Conservation (phyloP, 345 rosid genomes). For the Capsella bursapastoris region DNA sequence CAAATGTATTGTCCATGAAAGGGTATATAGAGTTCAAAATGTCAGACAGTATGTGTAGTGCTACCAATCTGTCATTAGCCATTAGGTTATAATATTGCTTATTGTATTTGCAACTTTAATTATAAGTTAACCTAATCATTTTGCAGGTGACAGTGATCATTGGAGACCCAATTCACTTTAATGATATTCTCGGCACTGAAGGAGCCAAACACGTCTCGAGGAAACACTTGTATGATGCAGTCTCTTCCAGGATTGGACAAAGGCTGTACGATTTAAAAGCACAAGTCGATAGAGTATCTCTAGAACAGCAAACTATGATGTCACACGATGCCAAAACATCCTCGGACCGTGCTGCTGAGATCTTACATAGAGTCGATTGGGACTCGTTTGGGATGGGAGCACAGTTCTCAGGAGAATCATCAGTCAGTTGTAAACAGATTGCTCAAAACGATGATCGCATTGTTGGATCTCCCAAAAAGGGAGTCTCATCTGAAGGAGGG, state of each 20-base stretch:
- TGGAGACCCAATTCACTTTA: constrained; percentile 83
- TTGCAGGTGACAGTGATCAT: constrained; percentile 84
- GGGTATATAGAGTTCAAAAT: not conserved
- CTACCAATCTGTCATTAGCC: constrained; percentile 5
- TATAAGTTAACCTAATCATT: not conserved
- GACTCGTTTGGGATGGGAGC: constrained; percentile 62
- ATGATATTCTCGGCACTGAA: constrained; percentile 63
- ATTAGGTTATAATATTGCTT: not conserved
- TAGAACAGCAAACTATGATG: constrained; percentile 49
- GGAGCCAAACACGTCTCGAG: constrained; percentile 53
- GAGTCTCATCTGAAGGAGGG: constrained; percentile 47
- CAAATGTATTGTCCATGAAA: not conserved
- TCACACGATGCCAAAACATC: constrained; percentile 33
- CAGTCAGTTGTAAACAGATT: not conserved
- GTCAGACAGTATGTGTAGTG: not conserved
- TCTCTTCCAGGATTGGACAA: constrained; percentile 75
- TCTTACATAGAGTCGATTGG: constrained; percentile 60
- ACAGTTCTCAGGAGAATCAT: constrained; percentile 31
- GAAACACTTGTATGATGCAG: constrained; percentile 82
- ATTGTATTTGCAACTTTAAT: not conserved
- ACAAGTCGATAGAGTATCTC: constrained; percentile 68
- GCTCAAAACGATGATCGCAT: constrained; percentile 5
- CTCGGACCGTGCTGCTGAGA: constrained; percentile 48
- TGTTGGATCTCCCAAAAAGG: constrained; percentile 37
- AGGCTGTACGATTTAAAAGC: constrained; percentile 61